Base-by-base conservation (phyloP, 352 stramenopile genomes). In the Phytophthora europaea region DNA sequence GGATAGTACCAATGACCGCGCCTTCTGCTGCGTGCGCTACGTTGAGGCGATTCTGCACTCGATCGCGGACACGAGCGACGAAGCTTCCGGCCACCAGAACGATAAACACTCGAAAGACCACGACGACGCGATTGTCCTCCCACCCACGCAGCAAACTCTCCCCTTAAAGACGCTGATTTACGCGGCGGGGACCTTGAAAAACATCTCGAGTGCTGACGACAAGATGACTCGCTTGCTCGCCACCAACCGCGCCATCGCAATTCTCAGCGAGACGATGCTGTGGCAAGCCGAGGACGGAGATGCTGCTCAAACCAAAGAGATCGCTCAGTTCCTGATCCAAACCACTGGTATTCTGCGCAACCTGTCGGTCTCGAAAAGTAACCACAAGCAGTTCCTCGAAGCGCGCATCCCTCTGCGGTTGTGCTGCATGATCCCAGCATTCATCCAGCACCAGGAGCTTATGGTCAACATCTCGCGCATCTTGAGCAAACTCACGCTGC, bases 391-490 rank as follows among this genome's bases (percentile, higher is more conserved):
- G 68, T 93, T 94, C 65, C 73, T 89, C 16, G 73, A 92, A 48
- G 81, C 82, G 0, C 69, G 78, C 8, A 79, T 92, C 3, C 63
- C 81, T 0, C n/a, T 55, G 28, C 79, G 87, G 0, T 69, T 96
- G 53, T 94, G 87, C 23, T 34, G 71, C 4, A 66, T 88, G 23
- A 66, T 91, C 4, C 65, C 77, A 3, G 47, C 61, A 7, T 92
- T 93, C 45, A 48, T 85, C 2, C n/a, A 23, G 2, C 83, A 95
- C 65, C 71, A 83, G 54, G 88, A 96, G 47, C 65, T 95, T 12
- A 90, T 94, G 76, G 80, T 93, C 3, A 94, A 95, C 58, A 73
- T 92, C 9, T 93, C 87, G 2, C 84, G 89, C 2, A 91, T 94
- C 47, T 66, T 96, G 20, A 92, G 88, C 65, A 95, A 95, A 71